Base-by-base conservation (phyloP, 768 basidiomycete genomes). In the Mycena polygramma region DNA sequence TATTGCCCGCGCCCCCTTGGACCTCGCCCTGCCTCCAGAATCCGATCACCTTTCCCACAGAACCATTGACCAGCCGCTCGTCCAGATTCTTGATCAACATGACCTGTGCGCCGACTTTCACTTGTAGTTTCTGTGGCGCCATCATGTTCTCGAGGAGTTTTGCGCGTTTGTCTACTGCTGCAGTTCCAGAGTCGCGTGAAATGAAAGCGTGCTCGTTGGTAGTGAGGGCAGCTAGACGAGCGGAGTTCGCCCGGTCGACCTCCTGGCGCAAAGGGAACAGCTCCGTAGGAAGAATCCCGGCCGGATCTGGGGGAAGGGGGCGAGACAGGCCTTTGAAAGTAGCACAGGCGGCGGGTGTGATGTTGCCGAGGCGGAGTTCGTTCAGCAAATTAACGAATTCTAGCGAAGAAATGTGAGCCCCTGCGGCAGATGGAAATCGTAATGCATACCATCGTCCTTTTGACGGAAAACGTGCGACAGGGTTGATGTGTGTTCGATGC, bases 21-120 rank as follows among this genome's bases (percentile, higher is more conserved):
- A 75, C 73, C 37, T 73, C 71, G 37, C 57, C 60, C 43, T 70
- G 65, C 43, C 73, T 49, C 60, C 71, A 75, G 77, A 95, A 95
- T 19, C 87, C 86, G 36, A 91, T 71, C n/a, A 95, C 85, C 64
- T 85, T 88, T 11, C 94, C 94, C 80, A 94, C 89, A 48, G 87
- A 89, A 6, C 94, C 94, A 75, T 95, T 95, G 48, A 94, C 94
- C 30, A 94, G 85, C 7, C 84, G 84, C 37, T 92, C 91, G 70
- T 93, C 90, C 57, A 91, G 78, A 76, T 94, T 94, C 84, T 94
- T 94, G 81, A 92, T 90, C 48, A 94, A 81, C 92, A 94, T 94
- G 35, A 90, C 88, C 59, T 79, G 78, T 14, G 91, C 89, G 62
- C 88, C 76, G 17, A 67, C 73, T 75, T 92, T 92, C 61, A 94